phyloP scores from a whole-genome alignment of 2,329 filamentous ascomycete genomes.

The Purpureocillium lavendulum region DNA sequence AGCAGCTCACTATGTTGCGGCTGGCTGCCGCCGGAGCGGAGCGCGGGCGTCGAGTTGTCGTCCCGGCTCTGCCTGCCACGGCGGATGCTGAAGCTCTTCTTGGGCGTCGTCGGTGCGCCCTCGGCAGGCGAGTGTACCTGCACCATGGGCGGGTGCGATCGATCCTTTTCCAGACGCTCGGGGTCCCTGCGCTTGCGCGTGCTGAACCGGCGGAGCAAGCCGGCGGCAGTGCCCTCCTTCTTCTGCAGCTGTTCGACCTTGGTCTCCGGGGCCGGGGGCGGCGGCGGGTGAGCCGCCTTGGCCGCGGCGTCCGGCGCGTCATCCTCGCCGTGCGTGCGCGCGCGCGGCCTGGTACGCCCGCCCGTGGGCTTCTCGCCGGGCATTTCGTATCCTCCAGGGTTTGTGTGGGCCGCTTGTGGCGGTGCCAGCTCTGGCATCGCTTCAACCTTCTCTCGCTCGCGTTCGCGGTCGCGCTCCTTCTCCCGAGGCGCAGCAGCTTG shows the following conservation, averaged over 20 bases:
- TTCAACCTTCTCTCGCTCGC: slow-evolving; percentile 27
- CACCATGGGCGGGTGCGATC: slow-evolving; percentile 63
- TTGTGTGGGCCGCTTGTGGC: slow-evolving; percentile 84
- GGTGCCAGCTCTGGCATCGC: slow-evolving; percentile 65
- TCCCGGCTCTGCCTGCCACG: slow-evolving; percentile 46
- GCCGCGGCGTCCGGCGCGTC: slow-evolving; percentile 59
- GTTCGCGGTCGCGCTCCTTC: slow-evolving; percentile 19
- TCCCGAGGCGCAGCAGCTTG: slow-evolving; percentile 27
- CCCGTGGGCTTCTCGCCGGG: slow-evolving; percentile 81
- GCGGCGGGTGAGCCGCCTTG: slow-evolving; percentile 20
- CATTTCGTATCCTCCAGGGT: slow-evolving; percentile 76
- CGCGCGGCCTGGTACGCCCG: slow-evolving; percentile 72
- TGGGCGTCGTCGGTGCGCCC: slow-evolving; percentile 47
- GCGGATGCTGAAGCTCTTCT: slow-evolving; percentile 84
- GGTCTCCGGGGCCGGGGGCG: slow-evolving; percentile 41
- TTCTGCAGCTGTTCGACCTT: slow-evolving; percentile 55
- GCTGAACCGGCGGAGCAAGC: slow-evolving; percentile 82
- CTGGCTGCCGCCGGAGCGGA: slow-evolving; percentile 53
- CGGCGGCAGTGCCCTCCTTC: slow-evolving; percentile 81
- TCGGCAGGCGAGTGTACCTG: slow-evolving; percentile 75
- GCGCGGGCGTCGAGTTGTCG: slow-evolving; percentile 35
- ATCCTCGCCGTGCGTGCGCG: slow-evolving; percentile 90
- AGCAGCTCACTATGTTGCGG: slow-evolving; percentile 72
- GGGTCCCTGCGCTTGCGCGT: slow-evolving; percentile 69
- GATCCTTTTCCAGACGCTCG: slow-evolving; percentile 52